Conservation (phyloP, 1,139 yeast species). For the Geotrichum reessii region DNA sequence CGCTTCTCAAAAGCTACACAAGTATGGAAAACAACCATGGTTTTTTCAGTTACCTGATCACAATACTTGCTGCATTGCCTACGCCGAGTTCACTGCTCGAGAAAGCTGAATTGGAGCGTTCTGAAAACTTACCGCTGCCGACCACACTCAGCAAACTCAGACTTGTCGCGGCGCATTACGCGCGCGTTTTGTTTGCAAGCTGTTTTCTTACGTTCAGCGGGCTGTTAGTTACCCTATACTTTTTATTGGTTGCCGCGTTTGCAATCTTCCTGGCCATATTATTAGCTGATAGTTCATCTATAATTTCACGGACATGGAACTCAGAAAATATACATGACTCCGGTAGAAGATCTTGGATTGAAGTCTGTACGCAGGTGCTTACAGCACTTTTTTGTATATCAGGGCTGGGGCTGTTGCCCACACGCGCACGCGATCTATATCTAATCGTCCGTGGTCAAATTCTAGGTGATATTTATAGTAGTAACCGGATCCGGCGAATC, state of each 20-base stretch:
- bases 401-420: constrained; percentile 23
- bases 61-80: constrained; percentile 17
- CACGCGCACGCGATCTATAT: constrained; percentile 20
- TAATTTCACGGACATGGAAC: constrained; percentile 20
- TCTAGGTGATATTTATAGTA: constrained; percentile 4
- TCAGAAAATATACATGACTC: constrained; percentile 19
- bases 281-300: constrained; percentile 23
- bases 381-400: constrained; percentile 23
- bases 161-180: constrained; percentile 3
- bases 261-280: constrained; percentile 9
- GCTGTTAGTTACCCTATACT: constrained; percentile 20
- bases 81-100: constrained; percentile 9
- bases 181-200: constrained; percentile 13
- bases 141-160: background rate
- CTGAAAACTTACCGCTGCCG: background rate
- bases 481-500: background rate
- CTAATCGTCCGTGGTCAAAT: constrained; percentile 14
- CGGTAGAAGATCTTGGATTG: constrained; percentile 23
- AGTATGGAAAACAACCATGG: constrained; percentile 18
- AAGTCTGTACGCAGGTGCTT: constrained; percentile 22
- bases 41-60: constrained; percentile 15
- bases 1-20: constrained; percentile 9
- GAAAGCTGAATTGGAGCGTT: background rate
- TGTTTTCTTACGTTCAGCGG: constrained; percentile 20
- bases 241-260: constrained; percentile 22